Evolutionary conservation across 2,329 filamentous ascomycete genomes (phyloP), one percentile per base, ranked within the genome.

Genomic region (Curvularia hawaiiensis): DNA sequence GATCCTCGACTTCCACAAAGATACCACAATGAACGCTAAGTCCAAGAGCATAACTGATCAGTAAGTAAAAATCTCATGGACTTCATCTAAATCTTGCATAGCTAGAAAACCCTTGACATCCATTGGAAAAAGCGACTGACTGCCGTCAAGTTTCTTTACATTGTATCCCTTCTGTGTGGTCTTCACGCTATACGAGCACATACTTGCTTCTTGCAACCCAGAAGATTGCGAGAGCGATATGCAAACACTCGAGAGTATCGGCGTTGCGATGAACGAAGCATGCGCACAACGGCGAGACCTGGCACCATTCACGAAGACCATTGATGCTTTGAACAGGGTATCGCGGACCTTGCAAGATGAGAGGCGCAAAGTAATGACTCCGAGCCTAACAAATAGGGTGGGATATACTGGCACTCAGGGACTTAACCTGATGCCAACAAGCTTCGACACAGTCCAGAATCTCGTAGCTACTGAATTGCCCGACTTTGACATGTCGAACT

Each of bases 121-220:
- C 4, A n/a, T 18, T 38, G 16, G 12, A n/a, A 38, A 38, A 22
- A 28, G 22, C 10, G 16, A 35, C 33, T 56, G 9, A 58, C 33
- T n/a, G 38, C 33, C 2, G 6, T 53, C 6, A 39, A 70, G 69
- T 38, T 72, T 72, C 54, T 65, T 72, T 40, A 65, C 55, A 38
- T 67, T 73, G 40, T 73, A 70, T 33, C 68, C 69, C 0, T 73
- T 73, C 52, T 70, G 66, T 30, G 68, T 69, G 4, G 60, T 71
- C 9, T 72, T 73, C 56, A 61, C 67, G 1, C 64, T 73, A 2
- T 73, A 73, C 56, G 68, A 70, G 41, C 49, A 72, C 45, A 65
- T 73, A 30, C 58, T 73, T 22, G 64, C 63, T 1, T 66, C 61
- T 41, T 58, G 40, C 39, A 40, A 67, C 28, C 66, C 67, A 0